phyloP scores from a whole-genome alignment of 192 early-diverging fungal species.

The Coemansia sp. region DNA sequence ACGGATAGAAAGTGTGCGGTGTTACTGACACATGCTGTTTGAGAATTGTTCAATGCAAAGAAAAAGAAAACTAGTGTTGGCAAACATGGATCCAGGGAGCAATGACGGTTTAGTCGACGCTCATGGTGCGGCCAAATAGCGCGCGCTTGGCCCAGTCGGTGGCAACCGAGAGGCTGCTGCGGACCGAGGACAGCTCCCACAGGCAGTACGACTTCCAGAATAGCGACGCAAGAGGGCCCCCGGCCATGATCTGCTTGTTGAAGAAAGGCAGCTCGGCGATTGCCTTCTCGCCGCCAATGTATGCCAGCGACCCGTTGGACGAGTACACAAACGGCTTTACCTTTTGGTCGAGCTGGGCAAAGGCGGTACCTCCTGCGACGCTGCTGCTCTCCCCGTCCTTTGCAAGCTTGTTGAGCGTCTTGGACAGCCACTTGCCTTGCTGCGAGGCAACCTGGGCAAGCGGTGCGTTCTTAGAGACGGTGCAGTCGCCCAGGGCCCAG shows the following conservation, averaged over 20 bases:
- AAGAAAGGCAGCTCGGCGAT: conserved; percentile 62
- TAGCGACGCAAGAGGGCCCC: conserved; percentile 66
- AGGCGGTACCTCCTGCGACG: conserved; percentile 5
- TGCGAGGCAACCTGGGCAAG: conserved; percentile 87
- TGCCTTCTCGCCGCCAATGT: conserved; percentile 61
- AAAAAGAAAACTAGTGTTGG: background rate
- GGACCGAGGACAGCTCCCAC: conserved; percentile 77
- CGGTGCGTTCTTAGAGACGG: conserved; percentile 71
- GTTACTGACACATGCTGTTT: background rate
- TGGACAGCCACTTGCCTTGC: conserved; percentile 84
- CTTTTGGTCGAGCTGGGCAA: conserved; percentile 19
- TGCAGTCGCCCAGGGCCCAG: conserved; percentile 89
- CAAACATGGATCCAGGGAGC: too few species aligned
- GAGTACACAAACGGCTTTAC: conserved; percentile 62
- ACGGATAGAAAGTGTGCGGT: background rate
- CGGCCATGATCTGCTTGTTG: conserved; percentile 58
- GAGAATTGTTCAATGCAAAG: background rate
- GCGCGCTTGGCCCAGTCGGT: conserved; percentile 90
- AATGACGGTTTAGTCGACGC: conserved; percentile 65
- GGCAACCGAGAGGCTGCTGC: conserved; percentile 80
- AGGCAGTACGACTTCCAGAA: conserved; percentile 78
- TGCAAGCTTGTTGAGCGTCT: conserved; percentile 66
- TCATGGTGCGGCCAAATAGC: conserved; percentile 87
- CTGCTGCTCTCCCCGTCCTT: conserved; percentile 15
- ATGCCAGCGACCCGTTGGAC: conserved; percentile 67